Evolutionary conservation across 2,329 filamentous ascomycete genomes (phyloP), one percentile per base, ranked within the genome.

Genomic region (Xylaria sp.): DNA sequence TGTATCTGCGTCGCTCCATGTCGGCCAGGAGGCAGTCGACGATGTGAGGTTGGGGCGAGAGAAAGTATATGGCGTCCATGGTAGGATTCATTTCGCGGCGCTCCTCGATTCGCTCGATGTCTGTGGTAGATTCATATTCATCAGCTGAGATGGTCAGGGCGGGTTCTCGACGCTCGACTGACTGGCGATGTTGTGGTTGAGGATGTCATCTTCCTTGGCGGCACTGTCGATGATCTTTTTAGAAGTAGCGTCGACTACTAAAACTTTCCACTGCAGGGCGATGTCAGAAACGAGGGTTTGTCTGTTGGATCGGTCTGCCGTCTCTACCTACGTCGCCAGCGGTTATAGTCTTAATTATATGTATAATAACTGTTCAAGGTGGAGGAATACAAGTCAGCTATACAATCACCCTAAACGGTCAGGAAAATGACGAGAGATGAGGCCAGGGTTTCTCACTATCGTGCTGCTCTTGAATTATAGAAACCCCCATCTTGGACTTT

Each of bases 151-250:
- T 50, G 67, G 75, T 63, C 76, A 75, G 63, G 55, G 58, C 64
- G 63, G 59, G 18, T 62, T 34, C 70, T 66, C 59, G 64, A 48
- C 58, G 63, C 59, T 68, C 43, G 69, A 75, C 90, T 78, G 86
- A 97, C 94, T 97, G 73, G 94, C 95, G 81, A 99, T 93, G 79
- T 97, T 97, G 81, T 94, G 90, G 79, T 97, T 97, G 82, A 99
- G 91, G 73, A 99, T 97, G 77, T 97, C 93, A 88, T 99, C 95
- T 84, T 97, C 92, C 76, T 93, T 95, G 78, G 95, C 89, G 55
- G 93, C 92, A 84, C 95, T 97, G 81, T 97, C 91, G 75, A 99
- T 87, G 75, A 99, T 87, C 80, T 91, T 94, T 79, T 91, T 90
- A 78, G 93, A 94, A 65, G 85, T 86, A 73, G 93, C 90, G 82